Evolutionary conservation across 106 monocot species (phyloP).

Genomic region (Iris macrosiphon): DNA sequence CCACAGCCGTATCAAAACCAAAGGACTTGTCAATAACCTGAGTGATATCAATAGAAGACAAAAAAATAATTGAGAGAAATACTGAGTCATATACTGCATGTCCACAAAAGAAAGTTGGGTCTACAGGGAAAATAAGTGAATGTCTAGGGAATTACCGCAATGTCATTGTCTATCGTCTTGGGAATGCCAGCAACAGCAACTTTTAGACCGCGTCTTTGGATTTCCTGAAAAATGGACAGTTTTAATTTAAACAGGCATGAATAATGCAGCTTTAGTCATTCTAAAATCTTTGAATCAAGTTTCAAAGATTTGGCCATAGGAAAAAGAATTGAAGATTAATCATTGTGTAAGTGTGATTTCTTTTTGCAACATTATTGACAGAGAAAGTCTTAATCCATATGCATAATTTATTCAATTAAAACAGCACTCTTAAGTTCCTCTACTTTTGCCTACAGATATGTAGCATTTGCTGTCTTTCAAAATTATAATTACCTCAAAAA

Average conservation of each 20-base stretch:
- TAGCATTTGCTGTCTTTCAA: background rate
- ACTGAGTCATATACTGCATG: background rate
- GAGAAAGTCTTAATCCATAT: too few relatives aligned
- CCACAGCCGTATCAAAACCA: slow-evolving; percentile 76
- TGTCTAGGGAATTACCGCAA: slow-evolving; percentile 37
- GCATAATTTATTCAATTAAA: too few relatives aligned
- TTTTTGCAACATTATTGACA: too few relatives aligned
- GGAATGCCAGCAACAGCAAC: slow-evolving; percentile 68
- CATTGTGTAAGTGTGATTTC: too few relatives aligned
- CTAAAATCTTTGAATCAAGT: too few relatives aligned
- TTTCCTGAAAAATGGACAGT: slow-evolving; percentile 39
- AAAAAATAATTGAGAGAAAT: background rate
- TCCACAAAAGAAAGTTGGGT: background rate
- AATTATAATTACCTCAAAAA: slow-evolving; percentile 66
- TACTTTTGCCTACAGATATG: background rate
- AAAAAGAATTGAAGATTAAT: too few relatives aligned
- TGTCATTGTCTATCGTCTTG: slow-evolving; percentile 79
- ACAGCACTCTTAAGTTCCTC: too few relatives aligned
- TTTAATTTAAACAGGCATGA: background rate
- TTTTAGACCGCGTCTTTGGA: slow-evolving; percentile 56
- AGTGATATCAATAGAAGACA: background rate
- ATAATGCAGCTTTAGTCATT: background rate
- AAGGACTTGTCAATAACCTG: slow-evolving; percentile 79
- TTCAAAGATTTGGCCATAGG: too few relatives aligned
- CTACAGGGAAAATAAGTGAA: background rate